phyloP scores from a whole-genome alignment of 2,329 filamentous ascomycete species.

The Neonectria sp. region DNA sequence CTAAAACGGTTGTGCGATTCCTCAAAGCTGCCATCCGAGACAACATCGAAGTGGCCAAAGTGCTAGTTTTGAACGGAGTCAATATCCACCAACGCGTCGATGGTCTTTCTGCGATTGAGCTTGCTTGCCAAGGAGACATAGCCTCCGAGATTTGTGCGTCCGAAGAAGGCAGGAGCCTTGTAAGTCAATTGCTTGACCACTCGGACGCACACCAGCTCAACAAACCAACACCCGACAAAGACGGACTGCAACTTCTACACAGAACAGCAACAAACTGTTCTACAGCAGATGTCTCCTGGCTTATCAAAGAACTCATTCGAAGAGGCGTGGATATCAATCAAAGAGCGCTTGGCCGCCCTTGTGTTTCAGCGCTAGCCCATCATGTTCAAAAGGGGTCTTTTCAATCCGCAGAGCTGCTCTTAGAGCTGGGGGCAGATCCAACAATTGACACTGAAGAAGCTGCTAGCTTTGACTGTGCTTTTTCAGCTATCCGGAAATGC shows the following conservation, averaged over 20 bases:
- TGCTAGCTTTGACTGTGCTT: not conserved
- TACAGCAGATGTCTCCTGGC: not conserved
- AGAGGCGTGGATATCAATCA: slow-evolving; percentile 10
- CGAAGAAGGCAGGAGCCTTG: not conserved
- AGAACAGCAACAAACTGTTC: not conserved
- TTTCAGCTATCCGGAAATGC: rapidly evolving
- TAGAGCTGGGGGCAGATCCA: slow-evolving; percentile 12
- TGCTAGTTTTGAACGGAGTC: not conserved
- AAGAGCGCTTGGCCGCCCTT: rapidly evolving
- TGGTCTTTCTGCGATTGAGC: not conserved
- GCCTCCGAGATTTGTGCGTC: not conserved
- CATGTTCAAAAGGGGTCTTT: not conserved
- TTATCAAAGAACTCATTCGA: slow-evolving; percentile 13
- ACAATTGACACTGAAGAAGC: not conserved
- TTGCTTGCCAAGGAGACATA: not conserved
- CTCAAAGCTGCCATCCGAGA: not conserved
- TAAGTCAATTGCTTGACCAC: not conserved
- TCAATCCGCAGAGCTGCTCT: not conserved
- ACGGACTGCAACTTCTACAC: not conserved
- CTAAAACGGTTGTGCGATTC: rapidly evolving
- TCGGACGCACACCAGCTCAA: not conserved
- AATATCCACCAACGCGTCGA: not conserved
- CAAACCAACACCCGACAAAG: rapidly evolving
- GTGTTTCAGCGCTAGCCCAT: not conserved
- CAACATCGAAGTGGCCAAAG: not conserved